Base-by-base conservation (phyloP, 2,329 filamentous ascomycete species). In the Purpureocillium takamizusanense region DNA sequence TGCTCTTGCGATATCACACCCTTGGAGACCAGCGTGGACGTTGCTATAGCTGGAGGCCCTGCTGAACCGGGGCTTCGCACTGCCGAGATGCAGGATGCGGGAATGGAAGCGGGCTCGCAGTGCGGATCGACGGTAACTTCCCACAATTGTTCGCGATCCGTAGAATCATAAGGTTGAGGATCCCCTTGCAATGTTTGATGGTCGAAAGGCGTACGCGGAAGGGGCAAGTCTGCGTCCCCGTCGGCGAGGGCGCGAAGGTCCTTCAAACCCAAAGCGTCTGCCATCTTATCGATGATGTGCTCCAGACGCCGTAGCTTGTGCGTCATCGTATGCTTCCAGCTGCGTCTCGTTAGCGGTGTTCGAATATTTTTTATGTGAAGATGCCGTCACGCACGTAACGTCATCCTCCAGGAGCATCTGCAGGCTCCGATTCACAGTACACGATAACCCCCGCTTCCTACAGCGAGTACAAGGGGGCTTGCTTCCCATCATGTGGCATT, bases 381-480 rank as follows among this genome's bases (percentile, higher is more conserved):
- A 9, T 11, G 15, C 10, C 17, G 33, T 4, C 31, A 34, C 49
- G 46, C 44, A 56, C 50, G 48, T 49, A 16, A 52, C 55, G 47
- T 66, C 62, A 30, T 54, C 54, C 39, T 66, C 61, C 17, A 66
- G 45, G 29, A 66, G 46, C 54, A 62, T 66, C 40, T 66, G 61
- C 25, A 66, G 40, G 43, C 57, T 63, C 31, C 60, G 52, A 40
- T 65, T 65, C 17, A 66, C 60, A 1, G 57, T 59, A 36, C 62
- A 66, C 7, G 59, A 50, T 12, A 66, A 41, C 23, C 58, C 59
- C 33, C 60, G 50, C 40, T 61, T 62, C 46, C 57, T 59, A 48
- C 63, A 66, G 27, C 63, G 46, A 3, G 53, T 51, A 45, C 62
- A 66, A 4, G 61, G 63, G 12, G 57, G 51, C 31, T 60, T 51